phyloP scores from a whole-genome alignment of 345 rosid genomes.

The Pugionium dolabratum region DNA sequence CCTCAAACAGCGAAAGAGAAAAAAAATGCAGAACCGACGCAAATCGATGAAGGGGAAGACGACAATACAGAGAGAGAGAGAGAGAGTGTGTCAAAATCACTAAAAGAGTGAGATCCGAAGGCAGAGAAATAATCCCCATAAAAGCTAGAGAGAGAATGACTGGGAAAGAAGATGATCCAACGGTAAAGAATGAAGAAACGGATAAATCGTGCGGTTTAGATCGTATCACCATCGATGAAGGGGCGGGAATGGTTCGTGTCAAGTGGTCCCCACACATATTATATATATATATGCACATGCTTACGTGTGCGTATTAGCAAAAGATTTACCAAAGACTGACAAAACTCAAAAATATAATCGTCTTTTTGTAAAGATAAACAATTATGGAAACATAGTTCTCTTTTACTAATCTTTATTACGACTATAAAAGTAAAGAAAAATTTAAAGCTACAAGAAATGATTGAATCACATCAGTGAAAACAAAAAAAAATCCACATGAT shows the following conservation, averaged over 20 bases:
- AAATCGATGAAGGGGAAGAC: conserved; percentile 5
- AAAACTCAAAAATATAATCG: neutral
- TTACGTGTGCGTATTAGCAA: conserved; percentile 31
- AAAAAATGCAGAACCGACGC: conserved; percentile 18
- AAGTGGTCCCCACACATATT: conserved; percentile 39
- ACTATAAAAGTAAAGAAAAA: no score
- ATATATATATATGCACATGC: conserved; percentile 31
- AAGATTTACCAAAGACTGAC: conserved; percentile 22
- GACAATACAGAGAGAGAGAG: conserved; percentile 22
- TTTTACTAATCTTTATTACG: neutral
- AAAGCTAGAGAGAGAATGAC: conserved; percentile 28
- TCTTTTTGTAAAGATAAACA: neutral
- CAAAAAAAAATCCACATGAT: neutral
- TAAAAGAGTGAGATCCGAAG: conserved; percentile 35
- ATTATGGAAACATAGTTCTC: neutral
- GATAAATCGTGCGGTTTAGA: conserved; percentile 25
- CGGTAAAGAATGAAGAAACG: conserved; percentile 41
- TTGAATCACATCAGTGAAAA: no score
- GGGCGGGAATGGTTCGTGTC: conserved; percentile 42
- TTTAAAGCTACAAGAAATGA: no score
- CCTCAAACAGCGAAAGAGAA: conserved; percentile 21
- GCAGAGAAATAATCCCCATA: conserved; percentile 25
- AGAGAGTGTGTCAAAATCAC: conserved; percentile 11
- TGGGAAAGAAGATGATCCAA: conserved; percentile 41
- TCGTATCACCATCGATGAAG: conserved; percentile 26